Base-by-base conservation (phyloP, 805 yeast species). In the Kodamaea kaohsiungensis region DNA sequence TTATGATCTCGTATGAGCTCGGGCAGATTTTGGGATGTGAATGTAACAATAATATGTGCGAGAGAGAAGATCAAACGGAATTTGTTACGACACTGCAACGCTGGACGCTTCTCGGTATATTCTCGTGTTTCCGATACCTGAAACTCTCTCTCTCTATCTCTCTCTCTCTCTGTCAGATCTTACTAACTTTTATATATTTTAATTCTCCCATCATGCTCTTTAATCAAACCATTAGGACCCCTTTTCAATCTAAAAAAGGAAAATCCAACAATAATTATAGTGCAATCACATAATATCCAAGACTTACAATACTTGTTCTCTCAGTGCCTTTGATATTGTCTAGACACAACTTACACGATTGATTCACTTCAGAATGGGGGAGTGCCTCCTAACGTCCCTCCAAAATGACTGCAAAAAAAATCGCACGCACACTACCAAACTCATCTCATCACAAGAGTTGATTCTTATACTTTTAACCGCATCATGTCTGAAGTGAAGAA, bases 401-500 rank as follows among this genome's bases (percentile, higher is more conserved):
- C n/a, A n/a, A n/a, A n/a, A n/a, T 13, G 19, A 38, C 42, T 15
- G 17, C 19, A 15, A n/a, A 38, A n/a, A n/a, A 16, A 16, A 5
- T 40, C 25, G 19, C 45, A 17, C 45, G 7, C 45, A 12, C 45
- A 40, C 45, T 17, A 40, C 45, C 45, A 17, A 40, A n/a, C n/a
- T 40, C 45, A 40, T 40, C 45, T 40, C 45, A 40, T 17, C 17
- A 16, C 45, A 19, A 40, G 17, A 40, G 19, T 16, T 22, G 45
- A 19, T 40, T 10, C 17, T 46, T 33, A 2, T 19, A 46, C 22
- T 8, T 13, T 33, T 30, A 30, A 30, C 10, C 10, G 2, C 35
- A 30, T 12, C 35, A 46, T 48, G 46, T 18, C 33, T 27, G 51
- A 48, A 40, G 27, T 45, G 17, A 40, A 38, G 51, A 48, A 40